Conservation (phyloP, 1,284 basidiomycete species). For the Tylopilus sp. region DNA sequence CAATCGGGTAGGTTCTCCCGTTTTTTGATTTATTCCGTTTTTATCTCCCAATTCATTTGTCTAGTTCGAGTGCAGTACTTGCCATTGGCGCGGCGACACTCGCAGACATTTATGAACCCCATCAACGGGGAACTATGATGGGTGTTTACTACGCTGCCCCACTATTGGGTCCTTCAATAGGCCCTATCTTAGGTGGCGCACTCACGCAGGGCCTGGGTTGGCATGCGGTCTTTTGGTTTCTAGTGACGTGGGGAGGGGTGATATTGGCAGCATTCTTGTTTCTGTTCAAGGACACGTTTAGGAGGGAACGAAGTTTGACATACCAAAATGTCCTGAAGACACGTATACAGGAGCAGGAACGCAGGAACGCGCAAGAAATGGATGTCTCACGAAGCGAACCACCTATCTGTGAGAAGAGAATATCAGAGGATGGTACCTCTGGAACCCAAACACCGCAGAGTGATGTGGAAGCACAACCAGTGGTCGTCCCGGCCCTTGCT, state of each 20-base stretch:
- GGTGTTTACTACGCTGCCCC: constrained; percentile 75
- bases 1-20: constrained; percentile 47
- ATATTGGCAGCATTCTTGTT: constrained; percentile 61
- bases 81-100: constrained; percentile 80
- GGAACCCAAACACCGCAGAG: background rate
- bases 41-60: background rate
- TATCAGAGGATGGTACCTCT: background rate
- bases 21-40: background rate
- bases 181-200: constrained; percentile 70
- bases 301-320: constrained; percentile 69
- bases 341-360: constrained; percentile 14
- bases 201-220: constrained; percentile 71
- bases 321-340: constrained; percentile 64
- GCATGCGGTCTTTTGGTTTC: constrained; percentile 84
- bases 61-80: constrained; percentile 73
- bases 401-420: constrained; percentile 5
- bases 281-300: constrained; percentile 81
- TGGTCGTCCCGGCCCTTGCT: constrained; percentile 1
- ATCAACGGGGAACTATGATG: constrained; percentile 78
- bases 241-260: constrained; percentile 62
- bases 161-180: constrained; percentile 62
- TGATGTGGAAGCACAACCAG: constrained; percentile 27
- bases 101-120: constrained; percentile 79
- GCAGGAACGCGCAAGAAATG: constrained; percentile 4
- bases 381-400: constrained; percentile 11